Percentiles rank a stretch among this genome's conserved stretches.
phyloP scores from a whole-genome alignment of 441 rosid genomes.

The Syzygium malaccense region DNA sequence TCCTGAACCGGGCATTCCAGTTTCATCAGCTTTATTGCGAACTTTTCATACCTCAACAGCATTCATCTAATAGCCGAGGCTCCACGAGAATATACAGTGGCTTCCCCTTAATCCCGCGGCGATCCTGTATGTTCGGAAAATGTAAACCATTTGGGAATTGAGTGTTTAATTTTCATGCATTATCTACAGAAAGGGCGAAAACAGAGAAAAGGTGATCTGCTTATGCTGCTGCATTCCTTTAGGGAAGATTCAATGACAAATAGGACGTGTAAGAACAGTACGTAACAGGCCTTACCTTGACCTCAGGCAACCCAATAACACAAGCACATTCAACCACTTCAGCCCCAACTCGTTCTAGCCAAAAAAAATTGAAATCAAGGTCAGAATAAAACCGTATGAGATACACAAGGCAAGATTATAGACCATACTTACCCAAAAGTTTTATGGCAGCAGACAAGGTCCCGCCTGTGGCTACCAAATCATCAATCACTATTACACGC shows the following conservation, averaged over 20 bases:
- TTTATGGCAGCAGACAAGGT: constrained; percentile 87
- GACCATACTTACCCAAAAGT: constrained; percentile 45
- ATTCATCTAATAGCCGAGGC: constrained; percentile 62
- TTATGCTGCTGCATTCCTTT: background rate
- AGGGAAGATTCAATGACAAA: background rate
- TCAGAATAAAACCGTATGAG: background rate
- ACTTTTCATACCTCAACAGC: constrained; percentile 25
- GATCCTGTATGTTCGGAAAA: constrained; percentile 35
- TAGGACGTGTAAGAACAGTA: background rate
- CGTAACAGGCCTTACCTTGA: constrained; percentile 34
- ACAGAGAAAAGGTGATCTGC: background rate
- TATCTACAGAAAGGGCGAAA: background rate
- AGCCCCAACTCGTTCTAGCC: constrained; percentile 66
- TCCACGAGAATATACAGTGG: constrained; percentile 93
- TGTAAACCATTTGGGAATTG: background rate
- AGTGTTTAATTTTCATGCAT: background rate
- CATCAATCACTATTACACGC: constrained; percentile 74
- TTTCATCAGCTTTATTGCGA: background rate
- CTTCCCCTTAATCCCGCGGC: constrained; percentile 73
- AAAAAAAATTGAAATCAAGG: background rate
- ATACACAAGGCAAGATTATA: background rate
- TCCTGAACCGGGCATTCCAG: background rate
- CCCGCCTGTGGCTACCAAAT: constrained; percentile 93
- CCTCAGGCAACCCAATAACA: constrained; percentile 83
- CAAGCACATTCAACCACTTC: constrained; percentile 94